A percentile compares a stretch with the other conserved stretches of the same genome.
phyloP scores from a whole-genome alignment of 495 filamentous ascomycete genomes.

The Neurospora sp. region DNA sequence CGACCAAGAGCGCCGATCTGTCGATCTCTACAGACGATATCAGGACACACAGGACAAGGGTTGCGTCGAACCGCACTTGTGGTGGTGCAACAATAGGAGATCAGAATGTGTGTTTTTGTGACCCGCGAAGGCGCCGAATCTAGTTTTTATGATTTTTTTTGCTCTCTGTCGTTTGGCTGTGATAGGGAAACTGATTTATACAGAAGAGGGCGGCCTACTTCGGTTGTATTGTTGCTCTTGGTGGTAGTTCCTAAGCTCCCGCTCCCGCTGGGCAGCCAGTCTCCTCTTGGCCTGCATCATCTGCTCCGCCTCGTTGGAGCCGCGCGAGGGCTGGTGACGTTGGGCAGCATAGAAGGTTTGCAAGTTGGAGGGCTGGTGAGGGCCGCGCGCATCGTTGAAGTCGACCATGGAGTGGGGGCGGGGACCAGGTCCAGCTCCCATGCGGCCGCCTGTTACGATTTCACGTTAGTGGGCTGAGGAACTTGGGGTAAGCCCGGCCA shows the following conservation, averaged over 20 bases:
- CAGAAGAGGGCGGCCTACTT: slow-evolving; percentile 69
- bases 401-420: slow-evolving; percentile 84
- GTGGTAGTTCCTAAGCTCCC: slow-evolving; percentile 98
- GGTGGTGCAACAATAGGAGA: slow-evolving; percentile 25
- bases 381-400: slow-evolving; percentile 58
- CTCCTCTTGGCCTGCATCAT: slow-evolving; percentile 98
- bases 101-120: slow-evolving; percentile 9
- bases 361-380: slow-evolving; percentile 65
- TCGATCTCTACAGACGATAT: slow-evolving; percentile 21
- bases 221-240: slow-evolving; percentile 99
- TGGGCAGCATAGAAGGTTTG: slow-evolving; percentile 92
- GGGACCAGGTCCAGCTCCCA: slow-evolving; percentile 30
- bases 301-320: slow-evolving; percentile 92
- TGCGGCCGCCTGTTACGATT: slow-evolving; percentile 29
- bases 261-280: slow-evolving; percentile 96
- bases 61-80: slow-evolving; percentile 32
- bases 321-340: slow-evolving; percentile 71
- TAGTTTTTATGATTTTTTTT: slow-evolving; percentile 22
- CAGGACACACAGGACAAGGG: slow-evolving; percentile 27
- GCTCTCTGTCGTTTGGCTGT: slow-evolving; percentile 36
- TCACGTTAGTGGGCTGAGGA: slow-evolving; percentile 18
- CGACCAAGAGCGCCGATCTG: slow-evolving; percentile 3
- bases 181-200: slow-evolving; percentile 45
- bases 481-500: slow-evolving; percentile 16
- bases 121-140: slow-evolving; percentile 19